Percentiles rank a stretch among this genome's conserved stretches.
phyloP scores from a whole-genome alignment of 371 early-diverging fungal species.

The Gilbertella persicaria region DNA sequence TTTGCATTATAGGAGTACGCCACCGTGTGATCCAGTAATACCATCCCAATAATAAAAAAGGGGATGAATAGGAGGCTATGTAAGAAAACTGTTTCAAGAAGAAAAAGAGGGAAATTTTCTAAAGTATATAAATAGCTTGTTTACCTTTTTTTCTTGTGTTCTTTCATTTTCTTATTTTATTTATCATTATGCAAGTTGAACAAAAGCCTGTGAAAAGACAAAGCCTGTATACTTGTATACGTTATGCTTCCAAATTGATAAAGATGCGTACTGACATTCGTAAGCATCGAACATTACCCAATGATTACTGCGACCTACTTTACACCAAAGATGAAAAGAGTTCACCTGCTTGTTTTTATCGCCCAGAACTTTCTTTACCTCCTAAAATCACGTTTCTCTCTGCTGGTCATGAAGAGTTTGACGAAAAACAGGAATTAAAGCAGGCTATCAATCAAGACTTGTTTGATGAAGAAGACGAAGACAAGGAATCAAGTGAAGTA shows the following conservation, averaged over 20 bases:
- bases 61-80: no score
- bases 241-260: conserved; percentile 16
- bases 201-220: conserved; percentile 4
- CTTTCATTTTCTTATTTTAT: neutral
- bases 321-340: neutral
- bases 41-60: no score
- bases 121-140: neutral
- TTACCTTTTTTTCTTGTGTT: neutral
- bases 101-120: no score
- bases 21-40: no score
- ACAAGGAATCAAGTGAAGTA: conserved; percentile 8
- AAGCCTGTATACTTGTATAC: conserved; percentile 17
- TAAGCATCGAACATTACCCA: conserved; percentile 9
- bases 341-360: neutral
- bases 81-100: no score
- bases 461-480: conserved; percentile 26
- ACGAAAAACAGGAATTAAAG: neutral
- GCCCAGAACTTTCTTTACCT: neutral
- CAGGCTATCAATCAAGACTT: conserved; percentile 11
- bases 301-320: neutral
- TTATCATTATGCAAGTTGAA: no score
- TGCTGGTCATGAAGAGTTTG: neutral
- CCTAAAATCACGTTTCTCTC: neutral
- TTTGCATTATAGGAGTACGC: no score
- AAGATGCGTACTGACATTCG: conserved; percentile 9